phyloP scores from a whole-genome alignment of 768 basidiomycete species.

The Leucosporidium yakuticum region DNA sequence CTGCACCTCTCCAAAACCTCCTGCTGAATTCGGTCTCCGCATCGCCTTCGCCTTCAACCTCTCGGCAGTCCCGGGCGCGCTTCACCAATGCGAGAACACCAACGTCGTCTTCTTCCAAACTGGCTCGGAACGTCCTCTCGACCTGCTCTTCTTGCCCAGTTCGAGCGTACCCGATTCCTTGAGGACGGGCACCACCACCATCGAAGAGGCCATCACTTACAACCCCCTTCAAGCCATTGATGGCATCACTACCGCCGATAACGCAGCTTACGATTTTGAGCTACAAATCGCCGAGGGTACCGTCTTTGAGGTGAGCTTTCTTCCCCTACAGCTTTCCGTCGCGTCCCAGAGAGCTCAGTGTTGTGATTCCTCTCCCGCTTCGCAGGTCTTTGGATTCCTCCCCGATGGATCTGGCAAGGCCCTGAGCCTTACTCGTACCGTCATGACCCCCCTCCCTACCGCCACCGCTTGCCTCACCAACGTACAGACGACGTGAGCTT shows the following conservation, averaged over 20 bases:
- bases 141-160: slow-evolving; percentile 27
- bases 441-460: slow-evolving; percentile 18
- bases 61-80: slow-evolving; percentile 15
- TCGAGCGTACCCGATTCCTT: slow-evolving; percentile 10
- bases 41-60: background rate
- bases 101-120: slow-evolving; percentile 35
- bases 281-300: slow-evolving; percentile 26
- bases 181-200: slow-evolving; percentile 12
- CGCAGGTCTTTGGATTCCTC: slow-evolving; percentile 31
- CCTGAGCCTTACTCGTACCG: slow-evolving; percentile 21
- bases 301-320: slow-evolving; percentile 28
- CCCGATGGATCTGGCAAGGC: slow-evolving; percentile 35
- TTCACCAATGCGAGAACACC: slow-evolving; percentile 32
- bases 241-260: slow-evolving; percentile 29
- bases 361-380: too few relatives aligned
- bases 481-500: background rate
- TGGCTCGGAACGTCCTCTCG: slow-evolving; percentile 19
- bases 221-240: slow-evolving; percentile 22
- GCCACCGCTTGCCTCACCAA: slow-evolving; percentile 15
- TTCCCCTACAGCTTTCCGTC: too few relatives aligned
- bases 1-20: background rate
- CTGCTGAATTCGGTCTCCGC: background rate
- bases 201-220: slow-evolving; percentile 10
- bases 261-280: slow-evolving; percentile 13
- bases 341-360: background rate